These are phyloP conservation scores for Kuraishia borneana DNA, from an alignment of 805 yeast genomes.

Conservation along the genomic window DNA sequence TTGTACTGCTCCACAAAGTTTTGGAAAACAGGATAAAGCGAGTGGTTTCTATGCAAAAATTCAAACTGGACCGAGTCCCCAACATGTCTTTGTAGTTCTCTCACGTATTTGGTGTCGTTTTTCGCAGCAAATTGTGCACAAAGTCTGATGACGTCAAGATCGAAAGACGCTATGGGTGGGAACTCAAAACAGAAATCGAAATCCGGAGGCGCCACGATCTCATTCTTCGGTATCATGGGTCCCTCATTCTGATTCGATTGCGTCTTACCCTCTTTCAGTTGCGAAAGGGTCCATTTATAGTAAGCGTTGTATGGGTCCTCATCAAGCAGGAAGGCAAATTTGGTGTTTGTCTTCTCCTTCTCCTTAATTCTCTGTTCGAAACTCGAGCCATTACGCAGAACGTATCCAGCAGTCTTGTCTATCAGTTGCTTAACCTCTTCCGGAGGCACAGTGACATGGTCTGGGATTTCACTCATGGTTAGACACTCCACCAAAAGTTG, in stretches of 20 bases:
- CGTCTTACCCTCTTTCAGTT: constrained; percentile 13
- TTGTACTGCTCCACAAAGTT: constrained; percentile 47
- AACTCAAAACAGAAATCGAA: constrained; percentile 17
- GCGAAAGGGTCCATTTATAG: constrained; percentile 37
- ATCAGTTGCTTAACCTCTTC: constrained; percentile 39
- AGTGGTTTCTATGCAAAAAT: constrained; percentile 50
- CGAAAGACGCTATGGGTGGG: constrained; percentile 42
- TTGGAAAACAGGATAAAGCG: constrained; percentile 41
- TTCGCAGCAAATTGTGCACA: constrained; percentile 61
- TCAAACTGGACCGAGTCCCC: constrained; percentile 43
- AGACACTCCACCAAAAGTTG: neutral
- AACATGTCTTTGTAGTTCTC: constrained; percentile 18
- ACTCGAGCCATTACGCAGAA: constrained; percentile 51
- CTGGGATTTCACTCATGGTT: constrained; percentile 20
- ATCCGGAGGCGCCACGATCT: constrained; percentile 11
- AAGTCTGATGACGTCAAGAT: constrained; percentile 56
- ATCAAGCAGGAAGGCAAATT: constrained; percentile 53
- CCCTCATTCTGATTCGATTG: constrained; percentile 1
- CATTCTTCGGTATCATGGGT: constrained; percentile 6
- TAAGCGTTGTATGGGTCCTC: constrained; percentile 45
- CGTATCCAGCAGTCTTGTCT: constrained; percentile 63
- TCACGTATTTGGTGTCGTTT: constrained; percentile 39
- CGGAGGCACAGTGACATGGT: constrained; percentile 42
- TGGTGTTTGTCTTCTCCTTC: constrained; percentile 32
- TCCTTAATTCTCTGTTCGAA: constrained; percentile 49